Evolutionary conservation across 306 rosid species (phyloP).

Genomic region (Prosopis cineraria): DNA sequence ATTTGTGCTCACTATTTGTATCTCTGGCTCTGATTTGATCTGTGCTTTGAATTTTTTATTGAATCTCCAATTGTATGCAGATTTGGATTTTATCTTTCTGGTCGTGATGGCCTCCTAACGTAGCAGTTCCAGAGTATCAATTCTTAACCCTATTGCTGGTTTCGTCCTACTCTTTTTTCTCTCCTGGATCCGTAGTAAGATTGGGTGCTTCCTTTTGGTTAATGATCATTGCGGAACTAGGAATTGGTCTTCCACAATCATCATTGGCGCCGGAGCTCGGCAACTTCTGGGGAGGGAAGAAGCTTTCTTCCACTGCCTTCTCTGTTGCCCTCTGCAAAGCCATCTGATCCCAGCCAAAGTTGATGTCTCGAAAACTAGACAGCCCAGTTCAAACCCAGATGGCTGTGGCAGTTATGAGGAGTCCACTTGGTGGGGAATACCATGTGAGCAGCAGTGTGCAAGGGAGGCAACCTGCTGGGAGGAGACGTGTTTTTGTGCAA

Average conservation of each 20-base stretch:
- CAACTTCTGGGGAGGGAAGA: slow-evolving; percentile 55
- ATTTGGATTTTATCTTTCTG: slow-evolving; percentile 15
- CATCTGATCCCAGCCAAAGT: slow-evolving; percentile 21
- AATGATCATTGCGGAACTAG: slow-evolving; percentile 57
- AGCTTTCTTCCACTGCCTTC: slow-evolving; percentile 55
- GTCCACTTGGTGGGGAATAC: slow-evolving; percentile 64
- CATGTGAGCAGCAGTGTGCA: slow-evolving; percentile 59
- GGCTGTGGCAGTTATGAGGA: slow-evolving; percentile 77
- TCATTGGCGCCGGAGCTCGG: slow-evolving; percentile 57
- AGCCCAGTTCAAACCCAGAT: slow-evolving; percentile 97
- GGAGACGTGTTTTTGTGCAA: slow-evolving; percentile 88
- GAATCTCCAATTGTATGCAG: slow-evolving; percentile 44
- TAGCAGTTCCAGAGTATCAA: slow-evolving; percentile 16
- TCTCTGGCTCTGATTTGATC: no score
- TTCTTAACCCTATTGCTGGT: not conserved
- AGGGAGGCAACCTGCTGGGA: slow-evolving; percentile 65
- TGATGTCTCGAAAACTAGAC: slow-evolving; percentile 84
- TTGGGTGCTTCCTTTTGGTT: slow-evolving; percentile 32
- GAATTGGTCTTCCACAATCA: slow-evolving; percentile 27
- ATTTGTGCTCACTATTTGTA: not conserved
- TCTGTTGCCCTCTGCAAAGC: slow-evolving; percentile 44
- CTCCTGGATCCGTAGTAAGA: slow-evolving; percentile 23
- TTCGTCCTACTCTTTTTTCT: slow-evolving; percentile 1
- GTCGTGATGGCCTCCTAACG: slow-evolving; percentile 41
- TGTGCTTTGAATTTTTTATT: slow-evolving; percentile 9